phyloP scores from a whole-genome alignment of 129 eudicot species.

The Arctium lappa region DNA sequence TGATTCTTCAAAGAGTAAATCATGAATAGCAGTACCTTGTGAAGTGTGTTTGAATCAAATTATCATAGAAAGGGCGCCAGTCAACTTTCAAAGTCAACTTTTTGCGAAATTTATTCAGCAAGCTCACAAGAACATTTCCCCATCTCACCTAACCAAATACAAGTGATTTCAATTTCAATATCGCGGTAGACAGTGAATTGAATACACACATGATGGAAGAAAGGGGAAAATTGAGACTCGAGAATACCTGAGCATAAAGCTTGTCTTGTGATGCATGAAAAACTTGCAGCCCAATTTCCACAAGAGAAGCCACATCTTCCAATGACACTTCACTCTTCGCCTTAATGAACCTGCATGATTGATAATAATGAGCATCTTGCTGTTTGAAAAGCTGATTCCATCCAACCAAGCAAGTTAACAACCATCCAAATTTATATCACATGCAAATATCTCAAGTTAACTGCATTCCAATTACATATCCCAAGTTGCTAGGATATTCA shows the following conservation, averaged over 20 bases:
- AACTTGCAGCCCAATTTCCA: conserved; percentile 63
- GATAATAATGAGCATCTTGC: conserved; percentile 4
- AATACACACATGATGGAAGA: not conserved
- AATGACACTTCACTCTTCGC: conserved; percentile 86
- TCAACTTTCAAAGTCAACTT: conserved; percentile 74
- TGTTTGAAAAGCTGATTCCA: conserved; percentile 16
- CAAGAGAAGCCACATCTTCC: conserved; percentile 69
- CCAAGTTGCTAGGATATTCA: conserved; percentile 4
- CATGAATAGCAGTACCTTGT: conserved; percentile 46
- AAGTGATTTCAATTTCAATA: conserved; percentile 24
- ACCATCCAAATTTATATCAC: not conserved
- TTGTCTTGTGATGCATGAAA: conserved; percentile 69
- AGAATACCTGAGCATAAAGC: conserved; percentile 76
- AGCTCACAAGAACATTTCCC: conserved; percentile 70
- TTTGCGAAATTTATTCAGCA: conserved; percentile 79
- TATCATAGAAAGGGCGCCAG: conserved; percentile 93
- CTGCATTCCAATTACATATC: no score
- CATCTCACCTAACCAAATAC: conserved; percentile 73
- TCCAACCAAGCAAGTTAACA: not conserved
- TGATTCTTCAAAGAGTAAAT: not conserved
- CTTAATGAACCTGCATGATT: conserved; percentile 64
- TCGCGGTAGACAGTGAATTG: not conserved
- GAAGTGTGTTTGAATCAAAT: conserved; percentile 80
- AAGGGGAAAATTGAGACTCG: not conserved
- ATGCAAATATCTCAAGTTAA: conserved; percentile 9